Conservation (phyloP, 1,284 basidiomycete genomes). For the Takashimella tepidaria region DNA sequence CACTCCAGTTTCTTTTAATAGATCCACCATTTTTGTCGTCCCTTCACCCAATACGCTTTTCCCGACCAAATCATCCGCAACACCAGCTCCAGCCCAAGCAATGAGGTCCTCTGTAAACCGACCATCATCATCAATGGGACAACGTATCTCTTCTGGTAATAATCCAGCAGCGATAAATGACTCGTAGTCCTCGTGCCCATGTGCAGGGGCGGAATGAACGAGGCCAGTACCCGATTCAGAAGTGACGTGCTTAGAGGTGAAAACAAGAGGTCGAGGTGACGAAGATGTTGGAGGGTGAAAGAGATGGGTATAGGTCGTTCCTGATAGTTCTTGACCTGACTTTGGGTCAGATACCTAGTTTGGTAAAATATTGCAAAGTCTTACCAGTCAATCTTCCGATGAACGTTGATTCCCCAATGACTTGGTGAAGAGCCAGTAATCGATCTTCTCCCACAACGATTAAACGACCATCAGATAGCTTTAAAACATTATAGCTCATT, state of each 20-base stretch:
- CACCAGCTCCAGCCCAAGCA: constrained; percentile 53
- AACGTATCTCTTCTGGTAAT: constrained; percentile 49
- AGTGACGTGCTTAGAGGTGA: constrained; percentile 66
- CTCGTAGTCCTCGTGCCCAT: constrained; percentile 88
- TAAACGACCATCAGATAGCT: constrained; percentile 42
- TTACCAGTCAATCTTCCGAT: constrained; percentile 56
- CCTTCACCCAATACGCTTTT: constrained; percentile 70
- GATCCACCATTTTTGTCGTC: constrained; percentile 58
- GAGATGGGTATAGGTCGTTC: constrained; percentile 62
- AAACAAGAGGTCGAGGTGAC: constrained; percentile 51
- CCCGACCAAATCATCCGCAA: constrained; percentile 51
- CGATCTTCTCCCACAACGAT: constrained; percentile 70
- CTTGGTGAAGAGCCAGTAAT: constrained; percentile 52
- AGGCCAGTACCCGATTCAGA: constrained; percentile 88
- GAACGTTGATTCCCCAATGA: constrained; percentile 55
- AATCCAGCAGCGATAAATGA: constrained; percentile 53
- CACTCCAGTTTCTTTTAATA: constrained; percentile 57
- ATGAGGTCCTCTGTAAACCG: constrained; percentile 59
- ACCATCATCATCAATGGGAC: constrained; percentile 80
- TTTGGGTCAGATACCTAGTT: constrained; percentile 3
- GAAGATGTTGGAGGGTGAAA: constrained; percentile 56
- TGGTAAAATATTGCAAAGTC: constrained; percentile 2
- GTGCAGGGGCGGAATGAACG: constrained; percentile 93
- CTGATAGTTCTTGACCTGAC: constrained; percentile 61
- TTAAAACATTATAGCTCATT: constrained; percentile 65